Conservation (phyloP, 441 rosid genomes). For the Arabidopsis hybrid region DNA sequence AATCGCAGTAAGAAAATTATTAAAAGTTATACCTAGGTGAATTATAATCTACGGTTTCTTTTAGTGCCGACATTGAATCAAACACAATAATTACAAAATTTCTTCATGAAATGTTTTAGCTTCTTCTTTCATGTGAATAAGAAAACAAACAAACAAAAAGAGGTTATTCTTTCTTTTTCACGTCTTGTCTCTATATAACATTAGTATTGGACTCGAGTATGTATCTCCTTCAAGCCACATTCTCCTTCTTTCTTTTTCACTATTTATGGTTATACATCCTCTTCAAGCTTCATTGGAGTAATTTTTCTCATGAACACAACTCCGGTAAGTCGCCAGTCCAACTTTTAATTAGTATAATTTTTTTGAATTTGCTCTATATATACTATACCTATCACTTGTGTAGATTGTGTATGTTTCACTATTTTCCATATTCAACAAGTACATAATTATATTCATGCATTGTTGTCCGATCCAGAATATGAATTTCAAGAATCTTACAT, state of each 20-base stretch:
- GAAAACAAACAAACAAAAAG: background rate
- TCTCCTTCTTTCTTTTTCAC: conserved; percentile 34
- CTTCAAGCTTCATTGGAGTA: conserved; percentile 35
- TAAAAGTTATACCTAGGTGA: background rate
- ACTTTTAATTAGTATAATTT: conserved; percentile 4
- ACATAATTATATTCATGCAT: conserved; percentile 2
- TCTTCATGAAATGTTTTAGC: conserved; percentile 31
- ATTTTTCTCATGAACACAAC: conserved; percentile 33
- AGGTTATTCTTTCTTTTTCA: background rate
- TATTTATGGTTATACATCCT: conserved; percentile 21
- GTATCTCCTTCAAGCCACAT: conserved; percentile 27
- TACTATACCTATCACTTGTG: conserved; percentile 1
- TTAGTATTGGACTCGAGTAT: conserved; percentile 10
- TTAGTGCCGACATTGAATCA: conserved; percentile 37
- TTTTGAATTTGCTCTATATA: conserved; percentile 3
- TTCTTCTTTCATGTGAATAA: conserved; percentile 21
- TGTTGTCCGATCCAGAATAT: conserved; percentile 16
- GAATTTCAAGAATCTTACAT: background rate
- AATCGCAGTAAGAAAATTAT: background rate
- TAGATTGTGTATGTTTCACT: conserved; percentile 19
- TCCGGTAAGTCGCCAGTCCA: conserved; percentile 36
- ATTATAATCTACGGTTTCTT: conserved; percentile 33
- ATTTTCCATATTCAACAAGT: background rate
- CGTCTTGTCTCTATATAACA: conserved; percentile 43
- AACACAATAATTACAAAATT: conserved; percentile 40